These are phyloP conservation scores for Bryoerythrophyllum caledonicum DNA, from an alignment of 225 moss, liverwort and hornwort species.

Conservation along the genomic window DNA sequence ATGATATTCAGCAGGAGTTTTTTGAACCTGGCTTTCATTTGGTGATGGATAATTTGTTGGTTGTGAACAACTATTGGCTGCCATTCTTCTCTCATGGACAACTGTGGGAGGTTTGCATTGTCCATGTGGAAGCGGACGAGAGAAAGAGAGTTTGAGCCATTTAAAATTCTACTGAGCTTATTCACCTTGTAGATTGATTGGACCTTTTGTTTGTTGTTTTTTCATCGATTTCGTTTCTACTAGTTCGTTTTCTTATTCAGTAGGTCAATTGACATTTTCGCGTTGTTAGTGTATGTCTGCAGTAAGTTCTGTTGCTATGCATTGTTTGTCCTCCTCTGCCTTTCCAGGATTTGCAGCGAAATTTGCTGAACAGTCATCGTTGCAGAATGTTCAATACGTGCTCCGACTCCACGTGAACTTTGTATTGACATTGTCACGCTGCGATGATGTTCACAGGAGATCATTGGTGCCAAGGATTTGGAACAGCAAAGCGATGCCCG, in stretches of 20 bases:
- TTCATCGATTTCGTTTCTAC: not conserved
- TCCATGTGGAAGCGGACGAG: not conserved
- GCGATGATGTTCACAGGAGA: constrained; percentile 64
- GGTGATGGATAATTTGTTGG: not conserved
- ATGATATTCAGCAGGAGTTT: not conserved
- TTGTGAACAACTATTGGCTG: not conserved
- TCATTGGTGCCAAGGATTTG: constrained; percentile 98
- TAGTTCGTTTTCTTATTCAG: not conserved
- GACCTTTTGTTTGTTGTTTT: not conserved
- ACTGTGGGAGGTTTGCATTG: not conserved
- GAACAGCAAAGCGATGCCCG: constrained; percentile 93
- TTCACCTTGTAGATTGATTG: not conserved
- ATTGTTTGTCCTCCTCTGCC: not conserved
- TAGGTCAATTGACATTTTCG: not conserved
- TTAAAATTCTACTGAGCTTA: not conserved
- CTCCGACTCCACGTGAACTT: constrained; percentile 17
- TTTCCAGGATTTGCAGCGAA: constrained; percentile 20
- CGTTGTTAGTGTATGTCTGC: not conserved
- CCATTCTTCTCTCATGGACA: not conserved
- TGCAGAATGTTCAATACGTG: not conserved
- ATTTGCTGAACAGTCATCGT: not conserved
- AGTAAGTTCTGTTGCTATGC: not conserved
- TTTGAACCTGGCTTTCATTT: no score
- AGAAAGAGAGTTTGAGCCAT: not conserved
- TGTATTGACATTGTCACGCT: constrained; percentile 10